Percentiles rank a stretch among this genome's conserved stretches.
Evolutionary conservation across 1,284 basidiomycete species (phyloP).

Genomic region (Sphaerobolus stellatus): DNA sequence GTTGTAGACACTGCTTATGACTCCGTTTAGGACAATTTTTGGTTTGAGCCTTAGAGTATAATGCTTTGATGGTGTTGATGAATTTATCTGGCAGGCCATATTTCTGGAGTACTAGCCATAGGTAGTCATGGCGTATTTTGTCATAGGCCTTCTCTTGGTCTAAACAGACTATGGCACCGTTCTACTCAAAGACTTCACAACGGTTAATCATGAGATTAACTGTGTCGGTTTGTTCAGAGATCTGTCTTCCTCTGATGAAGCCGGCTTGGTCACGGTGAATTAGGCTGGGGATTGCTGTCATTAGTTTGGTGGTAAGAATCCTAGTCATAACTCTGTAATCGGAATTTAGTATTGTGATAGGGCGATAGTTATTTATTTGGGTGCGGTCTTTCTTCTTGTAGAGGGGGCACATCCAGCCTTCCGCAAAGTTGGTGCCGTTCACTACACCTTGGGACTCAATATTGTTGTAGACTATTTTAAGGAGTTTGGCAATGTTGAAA

Average conservation of each 20-base stretch:
- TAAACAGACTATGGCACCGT: background rate
- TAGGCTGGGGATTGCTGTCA: background rate
- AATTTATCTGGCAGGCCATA: background rate
- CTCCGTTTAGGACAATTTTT: background rate
- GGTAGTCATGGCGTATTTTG: background rate
- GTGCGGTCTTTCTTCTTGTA: background rate
- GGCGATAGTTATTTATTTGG: background rate
- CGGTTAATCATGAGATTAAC: background rate
- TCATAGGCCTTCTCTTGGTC: background rate
- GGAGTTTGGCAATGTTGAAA: background rate
- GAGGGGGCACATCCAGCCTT: constrained; percentile 24
- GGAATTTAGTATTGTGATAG: background rate
- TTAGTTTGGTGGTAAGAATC: background rate
- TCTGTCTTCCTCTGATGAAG: background rate
- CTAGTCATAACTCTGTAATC: background rate
- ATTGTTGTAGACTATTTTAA: constrained; percentile 12
- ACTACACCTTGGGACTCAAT: constrained; percentile 15
- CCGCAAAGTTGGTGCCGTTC: constrained; percentile 19
- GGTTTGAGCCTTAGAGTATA: background rate
- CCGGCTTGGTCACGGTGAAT: background rate
- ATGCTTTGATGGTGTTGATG: background rate
- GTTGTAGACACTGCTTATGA: background rate
- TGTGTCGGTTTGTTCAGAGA: background rate
- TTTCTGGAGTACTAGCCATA: background rate
- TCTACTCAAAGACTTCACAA: background rate